phyloP scores from a whole-genome alignment of 352 stramenopile genomes.

The Sclerospora graminicola region DNA sequence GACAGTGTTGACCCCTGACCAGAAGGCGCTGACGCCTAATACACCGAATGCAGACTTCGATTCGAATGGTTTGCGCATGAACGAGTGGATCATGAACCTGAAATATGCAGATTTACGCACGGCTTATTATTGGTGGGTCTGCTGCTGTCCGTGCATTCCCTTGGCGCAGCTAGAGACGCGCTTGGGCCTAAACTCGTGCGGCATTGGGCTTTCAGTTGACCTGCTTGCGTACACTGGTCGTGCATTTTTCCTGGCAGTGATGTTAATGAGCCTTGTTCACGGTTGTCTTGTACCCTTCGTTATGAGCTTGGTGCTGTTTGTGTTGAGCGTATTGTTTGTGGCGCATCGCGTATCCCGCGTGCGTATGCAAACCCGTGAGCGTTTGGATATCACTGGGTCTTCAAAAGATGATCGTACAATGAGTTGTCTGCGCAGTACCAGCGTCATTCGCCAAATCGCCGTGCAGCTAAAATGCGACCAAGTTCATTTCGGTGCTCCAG shows the following conservation, averaged over 20 bases:
- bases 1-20: conserved; percentile 26
- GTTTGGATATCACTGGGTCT: conserved; percentile 25
- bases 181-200: conserved; percentile 20
- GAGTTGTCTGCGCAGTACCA: conserved; percentile 14
- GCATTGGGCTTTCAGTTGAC: conserved; percentile 6
- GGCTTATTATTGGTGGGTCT: conserved; percentile 26
- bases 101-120: conserved; percentile 18
- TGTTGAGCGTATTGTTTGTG: conserved; percentile 9
- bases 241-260: conserved; percentile 12
- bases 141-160: conserved; percentile 24
- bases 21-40: conserved; percentile 10
- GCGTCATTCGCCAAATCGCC: conserved; percentile 29
- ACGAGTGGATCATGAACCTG: conserved; percentile 20
- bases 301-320: conserved; percentile 12
- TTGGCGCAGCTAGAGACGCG: conserved; percentile 25
- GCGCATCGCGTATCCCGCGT: conserved; percentile 19
- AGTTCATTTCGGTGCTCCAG: conserved; percentile 19
- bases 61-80: conserved; percentile 25
- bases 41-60: conserved; percentile 15
- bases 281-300: conserved; percentile 9
- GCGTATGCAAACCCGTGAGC: conserved; percentile 20
- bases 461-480: conserved; percentile 33
- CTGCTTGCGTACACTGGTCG: conserved; percentile 16
- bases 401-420: conserved; percentile 18
- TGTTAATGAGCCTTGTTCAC: conserved; percentile 10